Base-by-base conservation (phyloP, 2,329 filamentous ascomycete species). In the Neonectria coccinea region DNA sequence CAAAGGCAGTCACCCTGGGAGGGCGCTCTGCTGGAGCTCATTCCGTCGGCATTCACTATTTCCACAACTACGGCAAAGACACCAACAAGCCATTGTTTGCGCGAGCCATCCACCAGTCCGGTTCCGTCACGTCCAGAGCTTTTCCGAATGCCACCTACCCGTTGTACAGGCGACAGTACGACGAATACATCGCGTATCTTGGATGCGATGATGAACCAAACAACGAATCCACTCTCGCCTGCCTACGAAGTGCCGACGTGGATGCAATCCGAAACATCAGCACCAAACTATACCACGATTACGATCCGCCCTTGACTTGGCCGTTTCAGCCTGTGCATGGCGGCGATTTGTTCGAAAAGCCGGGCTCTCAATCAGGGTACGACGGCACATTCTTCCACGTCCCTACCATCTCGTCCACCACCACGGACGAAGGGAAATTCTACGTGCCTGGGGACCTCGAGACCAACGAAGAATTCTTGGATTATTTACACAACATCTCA, bases 11-110 rank as follows among this genome's bases (percentile, higher is more conserved):
- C 0, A 87, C 85, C 0, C 81, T 88, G 18, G 82, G 82, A 61
- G 87, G 88, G 0, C 83, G 86, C 64, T 85, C 82, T 10, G 85
- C 87, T 0, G 87, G 88, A 51, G 70, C 76, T 8, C 78, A 80
- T 60, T 79, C 79, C 0, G 77, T 79, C 0, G 79, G 77, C 7
- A 77, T 80, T 2, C 77, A 79, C 52, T 78, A 80, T 36, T 79
- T 79, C 36, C 78, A 80, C 54, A 80, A 78, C 44, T 81, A 79
- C 14, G 76, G 73, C 3, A 69, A 72, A 18, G 72, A 70, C 3
- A 51, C 54, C 2, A 68, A 76, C 1, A 68, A 76, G 66, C 74
- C 74, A 0, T 62, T 79, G 4, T 80, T 81, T 44, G 73, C 76
- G 0, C 69, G 75, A 6, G 77, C 75, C 0, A 77, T 80, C 41